phyloP scores from a whole-genome alignment of 176 grass and related monocot species.

The Avena insularis region DNA sequence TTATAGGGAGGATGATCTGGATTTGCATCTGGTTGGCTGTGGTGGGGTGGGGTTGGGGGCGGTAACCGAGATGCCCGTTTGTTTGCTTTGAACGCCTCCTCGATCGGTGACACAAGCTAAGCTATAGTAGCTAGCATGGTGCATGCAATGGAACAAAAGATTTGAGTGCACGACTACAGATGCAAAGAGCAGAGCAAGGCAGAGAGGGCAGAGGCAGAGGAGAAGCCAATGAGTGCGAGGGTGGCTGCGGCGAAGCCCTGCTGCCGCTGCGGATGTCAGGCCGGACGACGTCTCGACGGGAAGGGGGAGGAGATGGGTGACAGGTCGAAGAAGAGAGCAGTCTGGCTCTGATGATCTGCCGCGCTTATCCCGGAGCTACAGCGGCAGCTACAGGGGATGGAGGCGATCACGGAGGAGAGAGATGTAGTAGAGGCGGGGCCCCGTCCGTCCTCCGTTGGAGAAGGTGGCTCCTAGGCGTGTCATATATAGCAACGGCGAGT shows the following conservation, averaged over 20 bases:
- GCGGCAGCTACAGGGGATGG: not conserved
- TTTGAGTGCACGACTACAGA: constrained; percentile 26
- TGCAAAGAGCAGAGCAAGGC: not conserved
- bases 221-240: constrained; percentile 45
- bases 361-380: constrained; percentile 50
- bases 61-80: not conserved
- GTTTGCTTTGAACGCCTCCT: constrained; percentile 27
- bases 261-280: not conserved
- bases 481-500: constrained; percentile 45
- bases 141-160: constrained; percentile 31
- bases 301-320: constrained; percentile 5
- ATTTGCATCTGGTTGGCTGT: not conserved
- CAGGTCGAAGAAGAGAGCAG: constrained; percentile 42
- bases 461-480: constrained; percentile 1
- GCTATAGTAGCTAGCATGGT: not conserved
- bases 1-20: constrained; percentile 40
- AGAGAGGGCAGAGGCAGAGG: no score
- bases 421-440: not conserved
- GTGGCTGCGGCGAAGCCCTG: constrained; percentile 16
- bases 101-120: constrained; percentile 1
- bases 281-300: constrained; percentile 29
- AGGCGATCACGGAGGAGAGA: not conserved
- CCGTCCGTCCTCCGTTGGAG: not conserved
- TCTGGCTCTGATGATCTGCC: not conserved
- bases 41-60: not conserved